Percentiles rank a stretch among this genome's conserved stretches.
Conservation (phyloP, 768 basidiomycete genomes). For the Serendipita sp. region DNA sequence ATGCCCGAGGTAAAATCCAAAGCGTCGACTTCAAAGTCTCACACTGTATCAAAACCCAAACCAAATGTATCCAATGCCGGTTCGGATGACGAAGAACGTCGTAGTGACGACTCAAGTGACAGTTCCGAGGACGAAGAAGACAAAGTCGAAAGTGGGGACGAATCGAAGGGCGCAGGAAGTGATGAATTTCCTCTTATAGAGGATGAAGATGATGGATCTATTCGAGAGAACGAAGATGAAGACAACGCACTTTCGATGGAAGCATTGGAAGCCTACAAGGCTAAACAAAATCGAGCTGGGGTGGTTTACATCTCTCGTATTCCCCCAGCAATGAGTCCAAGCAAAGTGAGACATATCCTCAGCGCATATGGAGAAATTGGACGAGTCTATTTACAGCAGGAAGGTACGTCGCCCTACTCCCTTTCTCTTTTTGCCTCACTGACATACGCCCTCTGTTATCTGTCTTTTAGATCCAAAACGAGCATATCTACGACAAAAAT, state of each 20-base stretch:
- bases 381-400: conserved; percentile 82
- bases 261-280: conserved; percentile 58
- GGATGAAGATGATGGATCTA: not conserved
- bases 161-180: not conserved
- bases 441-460: not conserved
- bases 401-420: conserved; percentile 36
- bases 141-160: not conserved
- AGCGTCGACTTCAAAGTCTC: not conserved
- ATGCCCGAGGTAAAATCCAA: not conserved
- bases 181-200: not conserved
- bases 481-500: conserved; percentile 69
- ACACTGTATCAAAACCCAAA: not conserved
- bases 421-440: not conserved
- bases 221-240: not conserved
- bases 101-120: not conserved
- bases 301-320: conserved; percentile 91
- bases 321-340: conserved; percentile 94
- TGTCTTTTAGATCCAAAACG: conserved; percentile 52
- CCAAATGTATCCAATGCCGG: not conserved
- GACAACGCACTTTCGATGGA: conserved; percentile 20
- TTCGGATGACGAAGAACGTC: not conserved
- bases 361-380: conserved; percentile 78
- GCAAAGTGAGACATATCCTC: conserved; percentile 90
- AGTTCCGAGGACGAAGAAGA: not conserved
- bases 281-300: conserved; percentile 59